Evolutionary conservation across 768 basidiomycete genomes (phyloP).

Genomic region (Lyophyllum atratum): DNA sequence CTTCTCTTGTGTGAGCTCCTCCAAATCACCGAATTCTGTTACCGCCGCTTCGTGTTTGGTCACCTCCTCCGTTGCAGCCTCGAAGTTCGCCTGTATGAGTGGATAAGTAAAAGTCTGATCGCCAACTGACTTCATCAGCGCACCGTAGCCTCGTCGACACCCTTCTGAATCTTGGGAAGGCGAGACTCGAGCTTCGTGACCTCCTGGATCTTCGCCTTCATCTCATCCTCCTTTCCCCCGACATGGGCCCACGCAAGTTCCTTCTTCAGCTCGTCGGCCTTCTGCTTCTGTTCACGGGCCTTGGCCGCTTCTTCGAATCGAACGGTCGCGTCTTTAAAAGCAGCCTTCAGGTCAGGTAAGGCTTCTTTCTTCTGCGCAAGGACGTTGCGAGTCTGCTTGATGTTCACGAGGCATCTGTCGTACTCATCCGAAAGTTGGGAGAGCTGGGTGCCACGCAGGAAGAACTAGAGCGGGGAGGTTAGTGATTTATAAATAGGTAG

Average conservation of each 20-base stretch:
- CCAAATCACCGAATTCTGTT: conserved; percentile 30
- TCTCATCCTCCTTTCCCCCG: conserved; percentile 62
- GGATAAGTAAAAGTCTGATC: neutral
- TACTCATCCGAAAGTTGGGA: conserved; percentile 89
- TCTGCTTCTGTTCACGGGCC: conserved; percentile 69
- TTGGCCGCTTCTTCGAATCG: conserved; percentile 75
- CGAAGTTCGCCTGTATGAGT: conserved; percentile 28
- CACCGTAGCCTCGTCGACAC: conserved; percentile 36
- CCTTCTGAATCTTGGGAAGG: conserved; percentile 40
- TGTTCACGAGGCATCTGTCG: conserved; percentile 71
- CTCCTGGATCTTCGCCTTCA: conserved; percentile 38
- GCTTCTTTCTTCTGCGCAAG: conserved; percentile 73
- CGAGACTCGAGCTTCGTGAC: conserved; percentile 34
- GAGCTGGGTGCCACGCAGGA: conserved; percentile 91
- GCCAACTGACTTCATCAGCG: conserved; percentile 2
- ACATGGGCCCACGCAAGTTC: conserved; percentile 92
- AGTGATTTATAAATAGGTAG: neutral
- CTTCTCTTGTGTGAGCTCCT: conserved; percentile 36
- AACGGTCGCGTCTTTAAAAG: conserved; percentile 54
- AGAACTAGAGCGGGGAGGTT: conserved; percentile 59
- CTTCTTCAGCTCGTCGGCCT: conserved; percentile 69
- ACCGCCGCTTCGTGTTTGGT: conserved; percentile 30
- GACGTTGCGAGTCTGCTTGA: conserved; percentile 64
- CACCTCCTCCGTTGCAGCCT: conserved; percentile 32
- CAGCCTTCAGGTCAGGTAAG: conserved; percentile 71